Evolutionary conservation across 768 basidiomycete species (phyloP), one percentile per base, ranked within the genome.

Genomic region (Psilocybe subaeruginosa): DNA sequence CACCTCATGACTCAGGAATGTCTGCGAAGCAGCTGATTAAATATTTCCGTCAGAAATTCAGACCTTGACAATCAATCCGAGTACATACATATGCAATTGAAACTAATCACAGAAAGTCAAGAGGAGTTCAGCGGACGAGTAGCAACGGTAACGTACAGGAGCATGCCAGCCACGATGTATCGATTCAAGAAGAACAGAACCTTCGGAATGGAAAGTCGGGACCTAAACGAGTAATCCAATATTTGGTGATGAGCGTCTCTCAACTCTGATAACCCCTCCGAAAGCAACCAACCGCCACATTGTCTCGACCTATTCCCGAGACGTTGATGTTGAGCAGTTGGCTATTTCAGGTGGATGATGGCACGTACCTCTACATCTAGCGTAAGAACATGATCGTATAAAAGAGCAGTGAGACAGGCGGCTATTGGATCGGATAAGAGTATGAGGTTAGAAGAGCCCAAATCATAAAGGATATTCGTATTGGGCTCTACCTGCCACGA

Each of bases 81-180:
- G 12, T 6, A 29, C 66, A 35, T 59, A 72, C 71, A 68, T 31
- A 73, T 70, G 47, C 72, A 73, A 58, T 71, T 70, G 54, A 73
- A 73, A n/a, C 72, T 72, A 29, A 33, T n/a, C 16, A 7, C 7
- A 19, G 33, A 35, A 29, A 45, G 30, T 55, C 11, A 52, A 50
- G 11, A 11, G 11, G 43, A 14, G n/a, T 14, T 27, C n/a, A 37
- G 4, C 23, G 19, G 31, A 8, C 56, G 27, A 27, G 12, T 47
- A 27, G 19, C 17, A 27, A 31, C 16, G 30, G 17, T 31, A 2
- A 68, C 69, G 33, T 59, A 73, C 72, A 73, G 45, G 4, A 73
- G 61, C 57, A 72, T 69, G 27, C 65, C 71, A 43, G 69, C 72
- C 6, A 73, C 68, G n/a, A 66, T 46, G 58, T 72, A 73, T 37